Evolutionary conservation across 192 early-diverging fungal genomes (phyloP).

Genomic region (Radiomyces spectabilis): DNA sequence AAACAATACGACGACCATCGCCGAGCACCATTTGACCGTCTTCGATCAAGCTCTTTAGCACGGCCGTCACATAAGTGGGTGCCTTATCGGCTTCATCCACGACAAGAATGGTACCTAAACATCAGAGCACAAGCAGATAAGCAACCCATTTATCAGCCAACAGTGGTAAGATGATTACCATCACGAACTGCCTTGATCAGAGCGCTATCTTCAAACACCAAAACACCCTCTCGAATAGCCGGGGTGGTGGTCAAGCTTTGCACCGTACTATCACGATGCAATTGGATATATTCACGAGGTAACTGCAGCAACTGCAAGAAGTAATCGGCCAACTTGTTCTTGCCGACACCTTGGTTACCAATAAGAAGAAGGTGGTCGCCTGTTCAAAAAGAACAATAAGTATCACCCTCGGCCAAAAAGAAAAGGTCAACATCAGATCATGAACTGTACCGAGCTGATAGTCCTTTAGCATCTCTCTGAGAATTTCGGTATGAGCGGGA

Average conservation of each 20-base stretch:
- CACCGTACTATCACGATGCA: slow-evolving; percentile 75
- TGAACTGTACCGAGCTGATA: slow-evolving; percentile 41
- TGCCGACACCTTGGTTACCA: slow-evolving; percentile 75
- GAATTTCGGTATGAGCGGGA: slow-evolving; percentile 58
- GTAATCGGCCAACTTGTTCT: slow-evolving; percentile 59
- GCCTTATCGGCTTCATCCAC: slow-evolving; percentile 84
- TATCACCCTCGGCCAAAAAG: background rate
- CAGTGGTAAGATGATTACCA: slow-evolving; percentile 3
- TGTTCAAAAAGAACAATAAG: background rate
- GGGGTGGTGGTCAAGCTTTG: slow-evolving; percentile 71
- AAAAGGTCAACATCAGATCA: background rate
- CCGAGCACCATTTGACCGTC: slow-evolving; percentile 73
- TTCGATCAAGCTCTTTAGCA: slow-evolving; percentile 66
- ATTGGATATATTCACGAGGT: slow-evolving; percentile 73
- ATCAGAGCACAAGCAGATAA: background rate
- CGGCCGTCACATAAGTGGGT: slow-evolving; percentile 69
- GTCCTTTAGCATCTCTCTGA: slow-evolving; percentile 75
- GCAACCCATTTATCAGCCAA: background rate
- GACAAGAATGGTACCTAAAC: slow-evolving; percentile 54
- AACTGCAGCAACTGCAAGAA: slow-evolving; percentile 62
- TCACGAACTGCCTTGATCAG: slow-evolving; percentile 38
- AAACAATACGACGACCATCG: slow-evolving; percentile 67
- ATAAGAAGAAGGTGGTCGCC: slow-evolving; percentile 78
- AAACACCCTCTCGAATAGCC: slow-evolving; percentile 58
- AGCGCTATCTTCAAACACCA: slow-evolving; percentile 67